Evolutionary conservation across 169 alveolate genomes (phyloP).

Genomic region (Babesia ovis): DNA sequence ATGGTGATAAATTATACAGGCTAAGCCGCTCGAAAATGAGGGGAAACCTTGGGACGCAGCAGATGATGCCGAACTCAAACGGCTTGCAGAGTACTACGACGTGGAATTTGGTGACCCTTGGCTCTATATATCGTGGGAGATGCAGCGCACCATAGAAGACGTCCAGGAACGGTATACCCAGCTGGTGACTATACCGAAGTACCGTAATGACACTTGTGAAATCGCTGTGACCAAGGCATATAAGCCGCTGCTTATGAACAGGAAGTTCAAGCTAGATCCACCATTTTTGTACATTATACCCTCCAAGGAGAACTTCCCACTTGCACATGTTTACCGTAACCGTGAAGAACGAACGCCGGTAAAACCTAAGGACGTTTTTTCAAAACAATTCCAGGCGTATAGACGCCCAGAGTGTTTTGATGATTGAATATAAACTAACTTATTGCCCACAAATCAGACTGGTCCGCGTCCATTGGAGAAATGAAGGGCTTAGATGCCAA

Average conservation of each 20-base stretch:
- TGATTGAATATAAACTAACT: conserved; percentile 13
- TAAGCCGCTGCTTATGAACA: conserved; percentile 79
- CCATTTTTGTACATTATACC: conserved; percentile 81
- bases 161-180: conserved; percentile 78
- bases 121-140: conserved; percentile 86
- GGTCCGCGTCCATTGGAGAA: conserved; percentile 26
- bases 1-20: conserved; percentile 26
- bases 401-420: conserved; percentile 44
- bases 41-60: conserved; percentile 81
- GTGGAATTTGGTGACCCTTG: conserved; percentile 86
- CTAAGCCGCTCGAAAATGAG: conserved; percentile 80
- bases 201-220: conserved; percentile 76
- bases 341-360: conserved; percentile 22
- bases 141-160: conserved; percentile 84
- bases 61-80: conserved; percentile 73
- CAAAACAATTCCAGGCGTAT: conserved; percentile 32
- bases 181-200: conserved; percentile 67
- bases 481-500: conserved; percentile 64
- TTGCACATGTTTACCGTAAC: conserved; percentile 28
- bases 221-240: conserved; percentile 76
- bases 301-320: conserved; percentile 72
- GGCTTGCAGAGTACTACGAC: conserved; percentile 80
- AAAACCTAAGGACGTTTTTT: conserved; percentile 46
- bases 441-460: conserved; percentile 58
- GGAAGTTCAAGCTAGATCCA: conserved; percentile 83